These are phyloP conservation scores for Penicillium manginii DNA, from an alignment of 495 filamentous ascomycete species.

Conservation along the genomic window DNA sequence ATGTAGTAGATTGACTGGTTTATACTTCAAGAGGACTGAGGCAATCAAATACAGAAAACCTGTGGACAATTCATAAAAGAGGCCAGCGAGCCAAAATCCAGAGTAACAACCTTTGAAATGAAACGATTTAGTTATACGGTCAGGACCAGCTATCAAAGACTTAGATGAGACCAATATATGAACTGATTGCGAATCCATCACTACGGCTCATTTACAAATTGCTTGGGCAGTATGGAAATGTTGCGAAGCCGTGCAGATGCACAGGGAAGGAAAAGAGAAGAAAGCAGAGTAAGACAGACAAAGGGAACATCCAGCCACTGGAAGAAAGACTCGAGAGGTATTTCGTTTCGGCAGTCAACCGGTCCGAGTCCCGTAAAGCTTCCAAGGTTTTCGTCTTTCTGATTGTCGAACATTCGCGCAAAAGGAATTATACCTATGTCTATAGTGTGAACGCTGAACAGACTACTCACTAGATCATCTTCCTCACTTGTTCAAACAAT, in stretches of 20 bases:
- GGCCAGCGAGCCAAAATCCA: too few relatives aligned
- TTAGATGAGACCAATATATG: too few relatives aligned
- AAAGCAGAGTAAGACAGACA: conserved; percentile 14
- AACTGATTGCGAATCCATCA: too few relatives aligned
- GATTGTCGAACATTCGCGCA: conserved; percentile 29
- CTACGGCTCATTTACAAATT: too few relatives aligned
- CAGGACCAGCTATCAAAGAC: too few relatives aligned
- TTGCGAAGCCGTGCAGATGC: conserved; percentile 35
- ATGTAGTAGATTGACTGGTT: too few relatives aligned
- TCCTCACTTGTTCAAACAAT: conserved; percentile 30
- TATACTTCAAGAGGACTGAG: too few relatives aligned
- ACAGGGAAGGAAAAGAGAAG: conserved; percentile 23
- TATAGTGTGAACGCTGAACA: conserved; percentile 52
- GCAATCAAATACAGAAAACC: too few relatives aligned
- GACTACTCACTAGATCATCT: conserved; percentile 45
- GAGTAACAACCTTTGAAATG: too few relatives aligned
- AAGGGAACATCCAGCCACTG: conserved; percentile 13
- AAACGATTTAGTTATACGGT: too few relatives aligned
- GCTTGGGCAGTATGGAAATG: too few relatives aligned
- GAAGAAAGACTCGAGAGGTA: conserved; percentile 3
- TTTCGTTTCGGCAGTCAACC: conserved; percentile 30
- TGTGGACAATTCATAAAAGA: too few relatives aligned
- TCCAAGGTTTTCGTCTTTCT: conserved; percentile 34
- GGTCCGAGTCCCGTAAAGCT: conserved; percentile 36
- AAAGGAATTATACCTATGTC: conserved; percentile 49